Conservation (phyloP, 768 basidiomycete species). For the Lactarius tabidus region DNA sequence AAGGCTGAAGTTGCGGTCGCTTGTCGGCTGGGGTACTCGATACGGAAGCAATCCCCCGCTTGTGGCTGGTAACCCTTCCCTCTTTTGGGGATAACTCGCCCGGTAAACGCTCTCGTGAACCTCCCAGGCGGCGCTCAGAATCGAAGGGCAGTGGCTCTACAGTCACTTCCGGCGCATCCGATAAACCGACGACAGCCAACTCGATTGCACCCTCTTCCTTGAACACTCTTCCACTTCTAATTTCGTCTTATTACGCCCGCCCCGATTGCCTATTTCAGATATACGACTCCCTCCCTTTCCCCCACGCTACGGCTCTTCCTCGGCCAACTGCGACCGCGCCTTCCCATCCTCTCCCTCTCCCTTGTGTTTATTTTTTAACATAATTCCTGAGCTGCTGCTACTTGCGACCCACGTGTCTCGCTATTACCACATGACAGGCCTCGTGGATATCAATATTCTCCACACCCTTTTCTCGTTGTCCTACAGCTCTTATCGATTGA, state of each 20-base stretch:
- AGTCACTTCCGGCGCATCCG: neutral
- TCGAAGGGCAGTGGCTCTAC: neutral
- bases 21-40: constrained; percentile 17
- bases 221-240: neutral
- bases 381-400: neutral
- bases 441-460: neutral
- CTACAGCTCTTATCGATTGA: constrained; percentile 15
- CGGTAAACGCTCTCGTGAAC: neutral
- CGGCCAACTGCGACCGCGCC: neutral
- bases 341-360: neutral
- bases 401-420: neutral
- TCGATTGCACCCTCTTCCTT: constrained; percentile 6
- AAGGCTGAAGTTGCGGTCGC: constrained; percentile 12
- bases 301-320: neutral
- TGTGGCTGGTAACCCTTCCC: constrained; percentile 3
- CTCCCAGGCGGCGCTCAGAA: neutral
- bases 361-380: neutral
- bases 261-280: neutral
- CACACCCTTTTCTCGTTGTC: neutral
- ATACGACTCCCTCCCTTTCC: neutral
- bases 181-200: neutral
- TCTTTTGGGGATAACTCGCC: constrained; percentile 8
- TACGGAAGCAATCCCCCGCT: constrained; percentile 6
- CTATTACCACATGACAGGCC: neutral
- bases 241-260: constrained; percentile 7